Evolutionary conservation across 2,329 filamentous ascomycete genomes (phyloP).

Genomic region (Metarhizium album): DNA sequence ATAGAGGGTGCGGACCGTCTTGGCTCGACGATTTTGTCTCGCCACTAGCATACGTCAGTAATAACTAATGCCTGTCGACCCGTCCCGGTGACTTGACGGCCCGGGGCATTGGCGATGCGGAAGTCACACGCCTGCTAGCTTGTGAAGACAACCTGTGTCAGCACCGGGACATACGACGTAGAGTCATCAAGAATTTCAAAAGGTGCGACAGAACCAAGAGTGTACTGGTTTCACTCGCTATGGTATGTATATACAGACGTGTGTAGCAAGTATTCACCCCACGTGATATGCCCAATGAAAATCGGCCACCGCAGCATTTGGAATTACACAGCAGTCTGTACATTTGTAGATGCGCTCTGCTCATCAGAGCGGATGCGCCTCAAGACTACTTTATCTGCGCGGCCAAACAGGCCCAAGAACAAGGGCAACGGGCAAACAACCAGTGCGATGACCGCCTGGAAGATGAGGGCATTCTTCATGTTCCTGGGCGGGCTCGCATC

Average conservation of each 20-base stretch:
- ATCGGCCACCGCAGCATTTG: background rate
- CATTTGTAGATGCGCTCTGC: conserved; percentile 4
- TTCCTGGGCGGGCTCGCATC: conserved; percentile 50
- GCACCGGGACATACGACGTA: too few relatives aligned
- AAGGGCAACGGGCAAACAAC: conserved; percentile 57
- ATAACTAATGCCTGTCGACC: background rate
- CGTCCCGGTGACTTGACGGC: background rate
- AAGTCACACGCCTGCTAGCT: too few relatives aligned
- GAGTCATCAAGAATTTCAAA: too few relatives aligned
- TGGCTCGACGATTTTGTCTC: background rate
- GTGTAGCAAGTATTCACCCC: background rate
- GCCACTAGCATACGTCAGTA: background rate
- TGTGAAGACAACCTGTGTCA: too few relatives aligned
- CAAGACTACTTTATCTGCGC: conserved; percentile 37
- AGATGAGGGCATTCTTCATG: conserved; percentile 67
- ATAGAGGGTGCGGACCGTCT: conserved; percentile 4
- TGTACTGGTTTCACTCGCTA: background rate
- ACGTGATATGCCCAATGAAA: background rate
- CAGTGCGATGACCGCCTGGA: conserved; percentile 62
- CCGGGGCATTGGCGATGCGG: too few relatives aligned
- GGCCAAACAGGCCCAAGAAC: conserved; percentile 59
- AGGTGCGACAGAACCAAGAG: too few relatives aligned
- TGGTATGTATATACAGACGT: background rate
- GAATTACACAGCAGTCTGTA: background rate
- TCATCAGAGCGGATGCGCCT: conserved; percentile 38